These are phyloP conservation scores for Botryobasidium botryosum DNA, from an alignment of 768 basidiomycete species.

Conservation along the genomic window DNA sequence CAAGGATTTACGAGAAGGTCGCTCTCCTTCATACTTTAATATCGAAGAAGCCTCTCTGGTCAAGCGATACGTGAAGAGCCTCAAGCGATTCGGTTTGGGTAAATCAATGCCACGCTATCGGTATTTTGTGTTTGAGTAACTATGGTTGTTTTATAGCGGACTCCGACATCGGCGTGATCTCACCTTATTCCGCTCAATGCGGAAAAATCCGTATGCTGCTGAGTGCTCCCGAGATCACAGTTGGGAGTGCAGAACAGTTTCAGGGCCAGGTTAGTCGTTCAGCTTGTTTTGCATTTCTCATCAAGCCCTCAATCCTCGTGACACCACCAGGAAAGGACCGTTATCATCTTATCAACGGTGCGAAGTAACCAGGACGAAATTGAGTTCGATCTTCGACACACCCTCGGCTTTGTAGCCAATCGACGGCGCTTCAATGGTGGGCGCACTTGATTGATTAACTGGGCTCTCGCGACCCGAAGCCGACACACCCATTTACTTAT, in stretches of 20 bases:
- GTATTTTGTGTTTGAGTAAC: conserved; percentile 12
- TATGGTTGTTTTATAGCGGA: conserved; percentile 12
- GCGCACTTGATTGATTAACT: no score
- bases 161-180: conserved; percentile 24
- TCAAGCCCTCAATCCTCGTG: background rate
- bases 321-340: conserved; percentile 30
- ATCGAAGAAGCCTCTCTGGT: conserved; percentile 22
- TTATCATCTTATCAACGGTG: conserved; percentile 43
- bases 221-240: conserved; percentile 15
- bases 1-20: conserved; percentile 20
- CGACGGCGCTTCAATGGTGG: conserved; percentile 35
- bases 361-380: conserved; percentile 35
- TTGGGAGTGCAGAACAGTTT: conserved; percentile 27
- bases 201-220: conserved; percentile 20
- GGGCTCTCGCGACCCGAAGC: no score
- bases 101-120: conserved; percentile 17
- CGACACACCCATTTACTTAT: no score
- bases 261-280: conserved; percentile 23
- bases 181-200: conserved; percentile 26
- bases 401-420: conserved; percentile 41
- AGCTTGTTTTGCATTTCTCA: background rate
- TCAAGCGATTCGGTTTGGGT: conserved; percentile 15
- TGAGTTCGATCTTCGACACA: conserved; percentile 34
- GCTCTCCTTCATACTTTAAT: conserved; percentile 28
- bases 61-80: conserved; percentile 19